A percentile compares a stretch with the other conserved stretches of the same genome.
Conservation (phyloP, 805 yeast genomes). For the Lachancea waltii region DNA sequence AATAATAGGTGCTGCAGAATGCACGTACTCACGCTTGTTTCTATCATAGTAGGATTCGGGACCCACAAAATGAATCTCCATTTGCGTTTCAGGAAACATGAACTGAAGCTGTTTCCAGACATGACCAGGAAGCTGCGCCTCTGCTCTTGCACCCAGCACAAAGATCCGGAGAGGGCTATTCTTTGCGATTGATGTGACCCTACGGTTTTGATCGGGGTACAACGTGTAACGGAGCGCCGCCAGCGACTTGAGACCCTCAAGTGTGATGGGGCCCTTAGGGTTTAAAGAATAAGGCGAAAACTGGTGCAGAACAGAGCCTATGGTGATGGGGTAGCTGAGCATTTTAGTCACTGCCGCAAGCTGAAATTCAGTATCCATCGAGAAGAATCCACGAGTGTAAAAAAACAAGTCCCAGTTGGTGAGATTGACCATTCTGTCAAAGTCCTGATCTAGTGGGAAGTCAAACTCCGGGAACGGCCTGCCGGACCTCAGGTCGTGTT, state of each 20-base stretch:
- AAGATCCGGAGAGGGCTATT: slow-evolving; percentile 88
- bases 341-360: slow-evolving; percentile 92
- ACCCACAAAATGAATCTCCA: slow-evolving; percentile 89
- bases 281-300: slow-evolving; percentile 75
- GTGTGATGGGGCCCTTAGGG: slow-evolving; percentile 81
- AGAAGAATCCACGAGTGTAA: slow-evolving; percentile 85
- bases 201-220: slow-evolving; percentile 48
- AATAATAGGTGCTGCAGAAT: slow-evolving; percentile 57
- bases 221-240: slow-evolving; percentile 90
- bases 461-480: slow-evolving; percentile 93
- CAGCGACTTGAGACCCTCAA: slow-evolving; percentile 89
- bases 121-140: slow-evolving; percentile 86
- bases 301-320: slow-evolving; percentile 76
- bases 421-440: slow-evolving; percentile 69
- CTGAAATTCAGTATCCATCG: slow-evolving; percentile 96
- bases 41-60: slow-evolving; percentile 84
- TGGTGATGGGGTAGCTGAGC: slow-evolving; percentile 87
- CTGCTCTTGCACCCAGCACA: slow-evolving; percentile 86
- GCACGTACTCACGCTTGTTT: slow-evolving; percentile 53
- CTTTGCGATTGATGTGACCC: slow-evolving; percentile 47
- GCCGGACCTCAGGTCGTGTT: slow-evolving; percentile 91
- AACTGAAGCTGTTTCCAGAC: slow-evolving; percentile 92
- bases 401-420: slow-evolving; percentile 88
- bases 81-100: slow-evolving; percentile 72
- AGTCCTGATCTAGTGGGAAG: slow-evolving; percentile 75